Percentiles rank a stretch among this genome's conserved stretches.
phyloP scores from a whole-genome alignment of 2,329 filamentous ascomycete genomes.

The Aspergillus sojae region DNA sequence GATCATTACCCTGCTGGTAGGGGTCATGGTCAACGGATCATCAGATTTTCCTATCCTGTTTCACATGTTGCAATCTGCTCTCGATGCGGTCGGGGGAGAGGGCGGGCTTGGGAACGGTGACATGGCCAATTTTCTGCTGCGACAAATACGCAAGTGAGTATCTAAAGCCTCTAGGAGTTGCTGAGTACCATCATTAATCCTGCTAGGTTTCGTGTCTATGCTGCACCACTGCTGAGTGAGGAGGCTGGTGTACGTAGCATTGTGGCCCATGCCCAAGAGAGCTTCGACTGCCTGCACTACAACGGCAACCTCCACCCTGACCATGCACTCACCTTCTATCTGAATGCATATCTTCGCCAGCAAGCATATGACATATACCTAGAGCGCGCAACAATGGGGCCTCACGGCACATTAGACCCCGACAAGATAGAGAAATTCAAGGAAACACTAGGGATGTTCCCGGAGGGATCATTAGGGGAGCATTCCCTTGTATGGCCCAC shows the following conservation, averaged over 20 bases:
- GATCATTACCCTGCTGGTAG: slow-evolving; percentile 17
- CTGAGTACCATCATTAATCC: not conserved
- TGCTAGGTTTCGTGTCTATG: slow-evolving; percentile 18
- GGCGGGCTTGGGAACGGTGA: slow-evolving; percentile 8
- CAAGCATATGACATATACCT: slow-evolving; percentile 17
- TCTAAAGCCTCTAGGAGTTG: not conserved
- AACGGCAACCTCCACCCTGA: slow-evolving; percentile 5
- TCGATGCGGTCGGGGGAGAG: slow-evolving; percentile 14
- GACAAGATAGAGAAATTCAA: slow-evolving; percentile 6
- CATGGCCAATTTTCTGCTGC: slow-evolving; percentile 14
- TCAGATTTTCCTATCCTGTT: slow-evolving; percentile 20
- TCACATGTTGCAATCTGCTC: slow-evolving; percentile 17
- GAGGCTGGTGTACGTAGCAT: slow-evolving; percentile 1
- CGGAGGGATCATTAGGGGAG: slow-evolving; percentile 7
- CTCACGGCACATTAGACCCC: not conserved
- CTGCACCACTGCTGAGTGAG: slow-evolving; percentile 14
- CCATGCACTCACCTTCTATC: slow-evolving; percentile 8
- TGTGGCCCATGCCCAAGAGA: slow-evolving; percentile 6
- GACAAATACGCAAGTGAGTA: slow-evolving; percentile 20
- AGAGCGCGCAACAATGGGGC: not conserved
- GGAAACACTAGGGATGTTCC: not conserved
- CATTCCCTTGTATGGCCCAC: slow-evolving; percentile 22
- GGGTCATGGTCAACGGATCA: slow-evolving; percentile 19
- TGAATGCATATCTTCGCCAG: slow-evolving; percentile 13
- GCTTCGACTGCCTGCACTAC: slow-evolving; percentile 17